Percentiles rank a stretch among this genome's conserved stretches.
Conservation (phyloP, 768 basidiomycete species). For the Boletales sp. region DNA sequence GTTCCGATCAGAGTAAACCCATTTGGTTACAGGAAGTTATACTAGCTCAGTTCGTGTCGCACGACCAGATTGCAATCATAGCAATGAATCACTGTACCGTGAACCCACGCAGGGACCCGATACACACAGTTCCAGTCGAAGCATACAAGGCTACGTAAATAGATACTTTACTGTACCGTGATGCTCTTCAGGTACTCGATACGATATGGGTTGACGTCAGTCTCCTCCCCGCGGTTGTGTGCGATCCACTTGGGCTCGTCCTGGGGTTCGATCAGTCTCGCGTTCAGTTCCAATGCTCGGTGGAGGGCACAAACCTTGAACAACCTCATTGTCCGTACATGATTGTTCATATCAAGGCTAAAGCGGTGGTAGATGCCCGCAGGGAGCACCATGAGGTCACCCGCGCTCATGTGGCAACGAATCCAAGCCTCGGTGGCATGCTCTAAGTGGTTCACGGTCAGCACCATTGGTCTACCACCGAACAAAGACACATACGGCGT, state of each 20-base stretch:
- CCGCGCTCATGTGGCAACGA: constrained; percentile 67
- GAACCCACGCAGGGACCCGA: no score
- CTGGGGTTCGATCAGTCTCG: constrained; percentile 33
- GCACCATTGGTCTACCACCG: no score
- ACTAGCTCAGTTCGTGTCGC: no score
- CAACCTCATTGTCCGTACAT: constrained; percentile 70
- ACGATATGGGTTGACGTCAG: constrained; percentile 63
- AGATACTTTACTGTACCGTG: constrained; percentile 27
- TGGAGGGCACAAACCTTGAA: constrained; percentile 60
- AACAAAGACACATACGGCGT: constrained; percentile 51
- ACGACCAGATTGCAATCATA: no score
- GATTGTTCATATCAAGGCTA: constrained; percentile 73
- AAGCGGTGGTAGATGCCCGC: constrained; percentile 93
- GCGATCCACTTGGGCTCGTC: constrained; percentile 93
- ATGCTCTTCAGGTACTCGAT: constrained; percentile 55
- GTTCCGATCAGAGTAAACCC: no score
- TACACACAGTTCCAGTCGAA: no score
- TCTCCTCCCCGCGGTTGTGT: constrained; percentile 57
- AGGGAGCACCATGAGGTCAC: constrained; percentile 84
- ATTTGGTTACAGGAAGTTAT: no score
- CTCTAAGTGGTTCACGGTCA: constrained; percentile 37
- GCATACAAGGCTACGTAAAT: background rate
- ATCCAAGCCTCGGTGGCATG: constrained; percentile 73
- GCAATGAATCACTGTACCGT: no score
- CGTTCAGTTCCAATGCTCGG: no score